Percentiles rank a stretch among this genome's conserved stretches.
These are phyloP conservation scores for Aspergillus sp. DNA, from an alignment of 2,329 filamentous ascomycete genomes.

Conservation along the genomic window DNA sequence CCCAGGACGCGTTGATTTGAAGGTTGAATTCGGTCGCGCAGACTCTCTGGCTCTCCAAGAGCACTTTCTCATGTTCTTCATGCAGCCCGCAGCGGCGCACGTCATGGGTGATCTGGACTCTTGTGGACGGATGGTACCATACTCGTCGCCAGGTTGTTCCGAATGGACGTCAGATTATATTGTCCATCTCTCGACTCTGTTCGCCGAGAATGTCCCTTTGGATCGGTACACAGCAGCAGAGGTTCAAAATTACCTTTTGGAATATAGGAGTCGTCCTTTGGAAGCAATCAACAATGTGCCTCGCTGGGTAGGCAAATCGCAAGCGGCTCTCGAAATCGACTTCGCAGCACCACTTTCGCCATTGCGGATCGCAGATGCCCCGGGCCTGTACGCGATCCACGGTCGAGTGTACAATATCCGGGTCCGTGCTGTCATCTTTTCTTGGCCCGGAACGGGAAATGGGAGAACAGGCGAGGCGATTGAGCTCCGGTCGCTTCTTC, in stretches of 20 bases:
- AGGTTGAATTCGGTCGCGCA: slow-evolving; percentile 55
- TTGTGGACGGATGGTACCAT: not conserved
- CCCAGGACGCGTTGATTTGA: slow-evolving; percentile 69
- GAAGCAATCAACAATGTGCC: slow-evolving; percentile 1
- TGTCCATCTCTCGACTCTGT: not conserved
- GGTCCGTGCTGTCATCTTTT: slow-evolving; percentile 1
- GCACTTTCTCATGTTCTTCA: slow-evolving; percentile 4
- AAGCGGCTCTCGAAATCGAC: not conserved
- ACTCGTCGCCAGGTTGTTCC: not conserved
- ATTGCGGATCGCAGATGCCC: slow-evolving; percentile 1
- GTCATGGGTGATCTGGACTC: not conserved
- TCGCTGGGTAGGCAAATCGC: not conserved
- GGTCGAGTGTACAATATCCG: slow-evolving; percentile 1
- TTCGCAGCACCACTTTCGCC: not conserved
- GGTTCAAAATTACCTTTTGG: slow-evolving; percentile 6
- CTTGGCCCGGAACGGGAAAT: not conserved
- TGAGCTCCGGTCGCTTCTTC: slow-evolving; percentile 2
- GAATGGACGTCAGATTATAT: slow-evolving; percentile 3
- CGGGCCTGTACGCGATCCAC: slow-evolving; percentile 1
- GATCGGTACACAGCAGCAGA: slow-evolving; percentile 3
- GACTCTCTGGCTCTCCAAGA: not conserved
- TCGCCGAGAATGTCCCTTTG: not conserved
- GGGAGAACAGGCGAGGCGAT: not conserved
- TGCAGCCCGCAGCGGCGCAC: slow-evolving; percentile 1
- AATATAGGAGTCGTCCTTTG: slow-evolving; percentile 1